A percentile compares a stretch with the other conserved stretches of the same genome.
Conservation (phyloP, 176 grass and related monocot genomes). For the Neostapfia colusana region DNA sequence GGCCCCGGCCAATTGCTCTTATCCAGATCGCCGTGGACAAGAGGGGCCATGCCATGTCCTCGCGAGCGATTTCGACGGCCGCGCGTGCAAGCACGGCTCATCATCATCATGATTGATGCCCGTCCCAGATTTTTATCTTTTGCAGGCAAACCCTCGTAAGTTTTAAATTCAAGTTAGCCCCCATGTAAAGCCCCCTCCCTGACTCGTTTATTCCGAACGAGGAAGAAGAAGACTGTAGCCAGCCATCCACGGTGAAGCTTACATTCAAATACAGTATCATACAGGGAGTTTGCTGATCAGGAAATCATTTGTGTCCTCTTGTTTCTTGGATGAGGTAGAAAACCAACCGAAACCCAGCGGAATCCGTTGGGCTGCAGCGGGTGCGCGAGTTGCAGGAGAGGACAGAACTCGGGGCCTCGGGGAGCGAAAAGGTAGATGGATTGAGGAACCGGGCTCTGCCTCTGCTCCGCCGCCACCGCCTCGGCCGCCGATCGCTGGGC, state of each 20-base stretch:
- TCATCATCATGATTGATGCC: neutral
- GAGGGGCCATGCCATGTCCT: neutral
- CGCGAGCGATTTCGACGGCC: conserved; percentile 27
- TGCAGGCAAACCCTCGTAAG: fast-evolving
- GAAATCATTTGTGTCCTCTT: neutral
- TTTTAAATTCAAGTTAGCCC: neutral
- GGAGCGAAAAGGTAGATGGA: conserved; percentile 29
- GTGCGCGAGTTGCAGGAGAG: conserved; percentile 35
- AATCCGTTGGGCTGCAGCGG: conserved; percentile 35
- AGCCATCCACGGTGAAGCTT: no score
- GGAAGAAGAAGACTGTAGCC: no score
- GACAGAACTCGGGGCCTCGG: conserved; percentile 1
- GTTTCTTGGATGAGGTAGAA: conserved; percentile 11
- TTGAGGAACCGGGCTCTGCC: conserved; percentile 33
- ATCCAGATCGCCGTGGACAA: conserved; percentile 40
- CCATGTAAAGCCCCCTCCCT: neutral
- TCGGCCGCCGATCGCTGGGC: conserved; percentile 24
- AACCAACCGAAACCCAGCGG: conserved; percentile 24
- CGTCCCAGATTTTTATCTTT: neutral
- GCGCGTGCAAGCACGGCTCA: neutral
- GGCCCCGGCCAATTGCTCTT: conserved; percentile 43
- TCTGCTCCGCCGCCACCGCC: conserved; percentile 38
- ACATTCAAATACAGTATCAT: neutral
- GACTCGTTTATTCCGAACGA: neutral
- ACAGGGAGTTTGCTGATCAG: neutral